A percentile compares a stretch with the other conserved stretches of the same genome.
phyloP scores from a whole-genome alignment of 2,329 filamentous ascomycete genomes.

The Colletotrichum costaricense region DNA sequence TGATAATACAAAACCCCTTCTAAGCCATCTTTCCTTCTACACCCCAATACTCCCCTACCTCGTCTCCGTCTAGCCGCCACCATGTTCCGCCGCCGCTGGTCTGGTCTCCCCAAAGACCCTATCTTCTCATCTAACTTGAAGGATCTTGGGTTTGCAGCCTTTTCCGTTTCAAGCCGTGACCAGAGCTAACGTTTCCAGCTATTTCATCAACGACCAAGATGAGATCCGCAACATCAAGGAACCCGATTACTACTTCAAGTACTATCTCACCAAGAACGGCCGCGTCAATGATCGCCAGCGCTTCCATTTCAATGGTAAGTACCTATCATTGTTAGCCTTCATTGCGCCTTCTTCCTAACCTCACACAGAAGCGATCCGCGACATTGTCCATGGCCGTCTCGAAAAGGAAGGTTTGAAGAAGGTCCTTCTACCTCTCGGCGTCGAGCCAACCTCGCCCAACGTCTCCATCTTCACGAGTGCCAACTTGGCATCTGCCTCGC shows the following conservation, averaged over 20 bases:
- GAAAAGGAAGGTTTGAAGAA: slow-evolving; percentile 68
- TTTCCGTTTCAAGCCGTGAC: not conserved
- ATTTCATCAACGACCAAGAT: slow-evolving; percentile 81
- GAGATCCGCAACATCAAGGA: slow-evolving; percentile 78
- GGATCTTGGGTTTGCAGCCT: slow-evolving; percentile 73
- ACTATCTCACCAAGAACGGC: slow-evolving; percentile 77
- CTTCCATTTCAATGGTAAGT: slow-evolving; percentile 78
- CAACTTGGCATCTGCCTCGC: slow-evolving; percentile 65
- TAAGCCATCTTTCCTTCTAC: not conserved
- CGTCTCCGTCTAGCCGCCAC: slow-evolving; percentile 34
- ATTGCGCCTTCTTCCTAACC: slow-evolving; percentile 20
- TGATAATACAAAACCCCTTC: not conserved
- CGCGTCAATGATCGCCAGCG: slow-evolving; percentile 82
- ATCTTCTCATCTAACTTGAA: slow-evolving; percentile 73
- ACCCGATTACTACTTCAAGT: slow-evolving; percentile 79
- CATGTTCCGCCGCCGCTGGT: slow-evolving; percentile 82
- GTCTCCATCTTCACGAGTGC: slow-evolving; percentile 73
- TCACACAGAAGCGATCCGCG: slow-evolving; percentile 68
- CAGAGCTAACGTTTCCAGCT: slow-evolving; percentile 59
- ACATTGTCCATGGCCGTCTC: slow-evolving; percentile 72
- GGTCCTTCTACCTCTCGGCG: slow-evolving; percentile 70
- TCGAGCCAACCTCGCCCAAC: slow-evolving; percentile 61
- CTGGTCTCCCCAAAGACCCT: slow-evolving; percentile 77
- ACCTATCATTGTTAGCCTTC: not conserved
- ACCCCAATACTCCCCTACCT: no score